phyloP scores from a whole-genome alignment of 1,139 yeast species.

The Taphrina pruni region DNA sequence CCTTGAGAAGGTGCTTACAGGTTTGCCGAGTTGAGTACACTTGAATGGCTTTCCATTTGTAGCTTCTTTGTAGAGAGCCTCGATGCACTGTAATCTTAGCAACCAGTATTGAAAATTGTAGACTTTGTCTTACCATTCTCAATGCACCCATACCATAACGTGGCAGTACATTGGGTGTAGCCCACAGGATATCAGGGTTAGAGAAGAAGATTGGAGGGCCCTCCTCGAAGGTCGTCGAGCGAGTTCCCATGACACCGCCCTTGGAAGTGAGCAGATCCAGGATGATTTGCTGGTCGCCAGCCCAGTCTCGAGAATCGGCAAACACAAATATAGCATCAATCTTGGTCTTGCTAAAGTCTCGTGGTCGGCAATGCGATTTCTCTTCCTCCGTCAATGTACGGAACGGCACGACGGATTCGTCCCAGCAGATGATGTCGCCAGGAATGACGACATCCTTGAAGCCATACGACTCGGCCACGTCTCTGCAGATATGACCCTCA shows the following conservation, averaged over 20 bases:
- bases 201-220: slow-evolving; percentile 86
- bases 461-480: slow-evolving; percentile 56
- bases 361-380: slow-evolving; percentile 56
- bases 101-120: no score
- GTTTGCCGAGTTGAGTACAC: slow-evolving; percentile 82
- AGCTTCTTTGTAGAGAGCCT: slow-evolving; percentile 65
- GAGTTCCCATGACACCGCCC: slow-evolving; percentile 82
- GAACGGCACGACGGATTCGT: slow-evolving; percentile 75
- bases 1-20: slow-evolving; percentile 49
- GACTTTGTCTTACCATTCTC: slow-evolving; percentile 13
- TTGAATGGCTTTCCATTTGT: slow-evolving; percentile 69
- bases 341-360: slow-evolving; percentile 77
- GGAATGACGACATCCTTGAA: slow-evolving; percentile 79
- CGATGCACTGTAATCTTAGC: slow-evolving; percentile 53
- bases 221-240: slow-evolving; percentile 68
- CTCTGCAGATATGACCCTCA: slow-evolving; percentile 54
- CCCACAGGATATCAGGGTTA: slow-evolving; percentile 88
- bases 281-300: slow-evolving; percentile 84
- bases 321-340: slow-evolving; percentile 84
- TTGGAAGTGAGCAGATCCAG: slow-evolving; percentile 74
- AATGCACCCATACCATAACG: slow-evolving; percentile 79
- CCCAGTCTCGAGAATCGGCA: slow-evolving; percentile 91
- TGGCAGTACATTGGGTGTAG: slow-evolving; percentile 77
- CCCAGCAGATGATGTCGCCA: slow-evolving; percentile 67
- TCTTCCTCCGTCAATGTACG: slow-evolving; percentile 62